These are phyloP conservation scores for Suzukiozyma palmioleophila DNA, from an alignment of 1,139 yeast species.

Conservation along the genomic window DNA sequence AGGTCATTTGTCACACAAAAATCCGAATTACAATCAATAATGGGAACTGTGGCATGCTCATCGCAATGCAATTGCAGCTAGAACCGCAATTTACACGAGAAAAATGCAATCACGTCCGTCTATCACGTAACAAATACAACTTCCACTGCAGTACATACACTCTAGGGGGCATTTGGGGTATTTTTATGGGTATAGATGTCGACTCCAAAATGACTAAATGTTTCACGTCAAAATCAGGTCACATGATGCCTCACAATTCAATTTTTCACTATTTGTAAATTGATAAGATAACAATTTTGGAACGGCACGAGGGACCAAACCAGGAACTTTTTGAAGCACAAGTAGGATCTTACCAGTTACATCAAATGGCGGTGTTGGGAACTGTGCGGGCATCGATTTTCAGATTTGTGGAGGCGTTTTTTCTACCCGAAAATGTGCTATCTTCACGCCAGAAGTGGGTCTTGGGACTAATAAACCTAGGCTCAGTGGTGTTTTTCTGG, in stretches of 20 bases:
- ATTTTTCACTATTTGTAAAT: not conserved
- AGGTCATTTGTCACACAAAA: too few relatives aligned
- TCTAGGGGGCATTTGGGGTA: not conserved
- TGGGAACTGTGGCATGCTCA: too few relatives aligned
- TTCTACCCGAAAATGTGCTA: conserved; percentile 12
- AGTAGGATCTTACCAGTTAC: not conserved
- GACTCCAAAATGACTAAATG: too few relatives aligned
- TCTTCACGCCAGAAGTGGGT: conserved; percentile 53
- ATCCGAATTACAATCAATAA: too few relatives aligned
- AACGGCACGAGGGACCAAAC: not conserved
- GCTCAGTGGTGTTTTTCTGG: conserved; percentile 80
- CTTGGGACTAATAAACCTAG: conserved; percentile 66
- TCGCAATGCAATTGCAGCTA: too few relatives aligned
- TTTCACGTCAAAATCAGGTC: not conserved
- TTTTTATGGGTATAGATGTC: not conserved
- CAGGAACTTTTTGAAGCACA: too few relatives aligned
- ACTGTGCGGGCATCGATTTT: not conserved
- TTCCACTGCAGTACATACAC: not conserved
- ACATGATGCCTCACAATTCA: not conserved
- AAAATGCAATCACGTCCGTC: too few relatives aligned
- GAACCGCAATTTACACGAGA: too few relatives aligned
- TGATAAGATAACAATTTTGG: not conserved
- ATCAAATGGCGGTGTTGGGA: conserved; percentile 1
- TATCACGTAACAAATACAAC: too few relatives aligned
- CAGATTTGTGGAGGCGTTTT: conserved; percentile 11